phyloP scores from a whole-genome alignment of 805 yeast genomes.

The Suhomyces xylopsoci region DNA sequence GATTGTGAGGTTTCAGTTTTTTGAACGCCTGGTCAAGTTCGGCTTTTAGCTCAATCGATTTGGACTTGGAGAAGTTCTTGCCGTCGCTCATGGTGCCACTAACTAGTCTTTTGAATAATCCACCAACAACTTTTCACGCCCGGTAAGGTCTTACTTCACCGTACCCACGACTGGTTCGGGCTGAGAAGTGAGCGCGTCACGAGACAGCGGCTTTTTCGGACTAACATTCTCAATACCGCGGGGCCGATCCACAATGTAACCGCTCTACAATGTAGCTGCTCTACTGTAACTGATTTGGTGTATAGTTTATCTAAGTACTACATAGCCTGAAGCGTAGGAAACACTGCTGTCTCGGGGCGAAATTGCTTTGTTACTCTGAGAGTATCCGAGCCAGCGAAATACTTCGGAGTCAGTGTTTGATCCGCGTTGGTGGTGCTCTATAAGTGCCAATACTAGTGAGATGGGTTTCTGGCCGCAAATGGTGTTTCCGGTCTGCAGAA shows the following conservation, averaged over 20 bases:
- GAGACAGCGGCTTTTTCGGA: not conserved
- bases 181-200: not conserved
- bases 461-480: constrained; percentile 92
- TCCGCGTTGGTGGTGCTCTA: constrained; percentile 31
- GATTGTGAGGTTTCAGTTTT: constrained; percentile 38
- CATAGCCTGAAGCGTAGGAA: constrained; percentile 85
- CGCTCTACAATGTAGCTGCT: too few relatives aligned
- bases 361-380: constrained; percentile 64
- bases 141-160: not conserved
- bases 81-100: constrained; percentile 31
- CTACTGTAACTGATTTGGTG: too few relatives aligned
- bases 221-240: not conserved
- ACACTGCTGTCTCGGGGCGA: constrained; percentile 68
- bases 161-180: not conserved
- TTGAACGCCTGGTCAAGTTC: constrained; percentile 43
- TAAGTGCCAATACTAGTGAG: constrained; percentile 53
- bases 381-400: constrained; percentile 74
- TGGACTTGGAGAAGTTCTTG: constrained; percentile 37
- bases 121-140: not conserved
- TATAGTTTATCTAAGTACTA: constrained; percentile 1
- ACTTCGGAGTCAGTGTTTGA: constrained; percentile 16
- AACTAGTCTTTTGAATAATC: not conserved
- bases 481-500: constrained; percentile 74
- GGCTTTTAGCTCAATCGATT: constrained; percentile 37
- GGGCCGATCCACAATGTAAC: not conserved